Evolutionary conservation across 1,284 basidiomycete genomes (phyloP).

Genomic region (Apiotrichum brassicae): DNA sequence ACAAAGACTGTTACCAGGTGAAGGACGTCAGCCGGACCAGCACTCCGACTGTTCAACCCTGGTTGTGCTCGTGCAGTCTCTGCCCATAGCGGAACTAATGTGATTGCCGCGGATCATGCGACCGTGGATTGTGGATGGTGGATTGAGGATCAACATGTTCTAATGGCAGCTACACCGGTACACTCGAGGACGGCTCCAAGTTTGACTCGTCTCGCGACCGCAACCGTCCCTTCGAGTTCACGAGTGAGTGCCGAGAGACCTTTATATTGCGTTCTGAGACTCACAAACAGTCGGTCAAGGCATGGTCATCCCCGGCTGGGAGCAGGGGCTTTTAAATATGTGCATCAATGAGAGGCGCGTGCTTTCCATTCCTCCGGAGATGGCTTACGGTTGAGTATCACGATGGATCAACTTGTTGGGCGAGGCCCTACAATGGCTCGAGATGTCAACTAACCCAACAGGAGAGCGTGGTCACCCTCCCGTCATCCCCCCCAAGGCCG

Average conservation of each 20-base stretch:
- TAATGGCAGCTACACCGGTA: conserved; percentile 49
- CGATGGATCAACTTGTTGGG: not conserved
- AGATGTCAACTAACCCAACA: too few relatives aligned
- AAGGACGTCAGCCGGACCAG: too few relatives aligned
- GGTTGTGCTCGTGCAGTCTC: too few relatives aligned
- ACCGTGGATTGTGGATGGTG: not conserved
- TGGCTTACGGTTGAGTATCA: conserved; percentile 71
- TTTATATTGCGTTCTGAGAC: not conserved
- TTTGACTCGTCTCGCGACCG: conserved; percentile 54
- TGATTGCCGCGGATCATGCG: too few relatives aligned
- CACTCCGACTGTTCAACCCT: too few relatives aligned
- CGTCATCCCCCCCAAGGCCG: conserved; percentile 74
- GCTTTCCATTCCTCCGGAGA: conserved; percentile 70
- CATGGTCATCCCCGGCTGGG: conserved; percentile 51
- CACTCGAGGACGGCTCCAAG: conserved; percentile 50
- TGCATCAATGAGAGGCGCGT: conserved; percentile 84
- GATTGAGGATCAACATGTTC: conserved; percentile 1
- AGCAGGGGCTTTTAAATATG: conserved; percentile 58
- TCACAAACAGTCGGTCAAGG: conserved; percentile 48
- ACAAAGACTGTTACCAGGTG: too few relatives aligned
- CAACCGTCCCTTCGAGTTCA: conserved; percentile 51
- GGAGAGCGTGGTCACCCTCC: conserved; percentile 54
- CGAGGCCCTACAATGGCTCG: too few relatives aligned
- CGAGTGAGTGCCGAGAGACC: conserved; percentile 28
- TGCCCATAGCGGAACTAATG: too few relatives aligned